Evolutionary conservation across 169 alveolate genomes (phyloP).

Genomic region (Cryptosporidium sp.): DNA sequence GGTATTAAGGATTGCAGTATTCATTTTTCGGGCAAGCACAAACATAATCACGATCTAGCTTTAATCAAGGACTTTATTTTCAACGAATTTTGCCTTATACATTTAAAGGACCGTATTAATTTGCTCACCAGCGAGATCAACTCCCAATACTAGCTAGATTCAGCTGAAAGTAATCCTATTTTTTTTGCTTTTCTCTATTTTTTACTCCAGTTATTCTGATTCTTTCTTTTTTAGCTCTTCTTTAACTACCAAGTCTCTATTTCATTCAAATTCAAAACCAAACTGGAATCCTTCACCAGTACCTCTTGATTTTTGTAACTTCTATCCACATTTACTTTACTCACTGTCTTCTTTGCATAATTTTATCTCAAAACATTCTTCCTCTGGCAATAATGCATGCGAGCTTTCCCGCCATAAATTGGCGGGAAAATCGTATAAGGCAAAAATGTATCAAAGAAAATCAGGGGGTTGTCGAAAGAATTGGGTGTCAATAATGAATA

Average conservation of each 20-base stretch:
- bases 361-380: neutral
- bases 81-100: constrained; percentile 20
- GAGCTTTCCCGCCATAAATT: neutral
- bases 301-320: no score
- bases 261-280: neutral
- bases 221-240: neutral
- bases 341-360: neutral
- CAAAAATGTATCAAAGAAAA: neutral
- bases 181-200: neutral
- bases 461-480: neutral
- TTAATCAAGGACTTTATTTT: constrained; percentile 14
- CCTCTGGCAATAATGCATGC: constrained; percentile 3
- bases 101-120: neutral
- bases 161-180: neutral
- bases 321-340: neutral
- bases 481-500: neutral
- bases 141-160: neutral
- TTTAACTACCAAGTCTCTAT: neutral
- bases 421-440: neutral
- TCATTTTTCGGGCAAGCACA: constrained; percentile 5
- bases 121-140: constrained; percentile 5
- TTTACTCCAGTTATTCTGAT: neutral
- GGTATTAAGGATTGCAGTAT: constrained; percentile 48
- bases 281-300: no score
- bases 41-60: constrained; percentile 7